Conservation (phyloP, 192 early-diverging fungal species). For the Dimargaris cristalligena region DNA sequence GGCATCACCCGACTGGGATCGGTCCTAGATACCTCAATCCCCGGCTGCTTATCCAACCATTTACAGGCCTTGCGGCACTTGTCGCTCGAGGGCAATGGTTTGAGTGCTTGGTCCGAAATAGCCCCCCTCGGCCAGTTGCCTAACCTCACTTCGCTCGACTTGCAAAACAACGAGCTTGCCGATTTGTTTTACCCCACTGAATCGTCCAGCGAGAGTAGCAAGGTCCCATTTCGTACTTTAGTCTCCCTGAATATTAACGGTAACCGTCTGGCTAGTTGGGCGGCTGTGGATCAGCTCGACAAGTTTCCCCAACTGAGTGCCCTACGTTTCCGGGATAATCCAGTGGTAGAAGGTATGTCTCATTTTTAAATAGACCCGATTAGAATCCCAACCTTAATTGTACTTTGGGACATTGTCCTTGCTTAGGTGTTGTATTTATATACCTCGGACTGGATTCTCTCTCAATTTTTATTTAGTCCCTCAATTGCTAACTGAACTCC, state of each 20-base stretch:
- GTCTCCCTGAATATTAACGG: slow-evolving; percentile 1
- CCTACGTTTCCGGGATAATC: not conserved
- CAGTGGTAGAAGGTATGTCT: no score
- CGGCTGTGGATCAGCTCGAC: not conserved
- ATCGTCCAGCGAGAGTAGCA: not conserved
- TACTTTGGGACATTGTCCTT: no score
- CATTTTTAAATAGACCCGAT: no score
- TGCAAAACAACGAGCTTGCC: slow-evolving; percentile 15
- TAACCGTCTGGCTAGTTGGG: not conserved
- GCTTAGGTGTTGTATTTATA: no score
- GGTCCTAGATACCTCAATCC: not conserved
- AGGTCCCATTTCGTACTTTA: slow-evolving; percentile 1
- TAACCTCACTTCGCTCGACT: slow-evolving; percentile 11
- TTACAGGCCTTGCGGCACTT: slow-evolving; percentile 13
- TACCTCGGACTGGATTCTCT: no score
- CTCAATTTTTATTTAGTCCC: no score
- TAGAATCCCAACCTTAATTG: no score
- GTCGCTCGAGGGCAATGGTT: slow-evolving; percentile 17
- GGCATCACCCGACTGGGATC: not conserved
- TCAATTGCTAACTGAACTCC: no score
- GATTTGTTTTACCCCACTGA: not conserved
- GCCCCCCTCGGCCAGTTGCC: slow-evolving; percentile 10
- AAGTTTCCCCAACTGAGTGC: not conserved
- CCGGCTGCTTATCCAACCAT: not conserved
- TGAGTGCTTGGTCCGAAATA: slow-evolving; percentile 11